Conservation (phyloP, 805 yeast species). For the Yarrowia hollandica region DNA sequence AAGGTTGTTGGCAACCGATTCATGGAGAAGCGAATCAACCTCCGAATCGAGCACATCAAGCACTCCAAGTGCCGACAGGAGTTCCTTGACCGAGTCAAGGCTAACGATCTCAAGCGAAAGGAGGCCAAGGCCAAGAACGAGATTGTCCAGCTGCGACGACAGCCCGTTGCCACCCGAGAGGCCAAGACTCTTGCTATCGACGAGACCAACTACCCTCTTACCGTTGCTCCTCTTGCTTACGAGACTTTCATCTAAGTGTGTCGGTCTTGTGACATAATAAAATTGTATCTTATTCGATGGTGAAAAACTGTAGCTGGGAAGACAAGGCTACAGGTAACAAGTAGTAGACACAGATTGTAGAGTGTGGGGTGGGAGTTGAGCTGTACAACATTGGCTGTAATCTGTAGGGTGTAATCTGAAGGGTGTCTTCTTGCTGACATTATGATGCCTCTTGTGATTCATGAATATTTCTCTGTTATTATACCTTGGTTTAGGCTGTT, state of each 20-base stretch:
- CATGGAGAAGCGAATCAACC: slow-evolving; percentile 97
- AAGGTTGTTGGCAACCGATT: slow-evolving; percentile 99
- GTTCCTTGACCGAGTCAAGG: slow-evolving; percentile 97
- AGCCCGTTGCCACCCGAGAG: slow-evolving; percentile 97
- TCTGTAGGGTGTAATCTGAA: no score
- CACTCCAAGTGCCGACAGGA: slow-evolving; percentile 99
- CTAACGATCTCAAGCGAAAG: slow-evolving; percentile 87
- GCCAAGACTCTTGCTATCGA: slow-evolving; percentile 76
- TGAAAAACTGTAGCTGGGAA: background rate
- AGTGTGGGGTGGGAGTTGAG: no score
- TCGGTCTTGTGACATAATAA: background rate
- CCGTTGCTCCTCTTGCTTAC: slow-evolving; percentile 98
- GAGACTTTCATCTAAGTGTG: slow-evolving; percentile 91
- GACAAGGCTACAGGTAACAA: no score
- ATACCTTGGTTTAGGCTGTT: no score
- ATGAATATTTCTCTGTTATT: no score
- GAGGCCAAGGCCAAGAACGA: slow-evolving; percentile 96
- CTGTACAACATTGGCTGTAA: no score
- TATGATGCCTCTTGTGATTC: no score
- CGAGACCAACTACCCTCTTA: slow-evolving; percentile 83
- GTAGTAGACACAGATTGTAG: no score
- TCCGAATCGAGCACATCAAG: slow-evolving; percentile 98
- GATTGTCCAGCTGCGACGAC: slow-evolving; percentile 92
- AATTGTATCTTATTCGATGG: slow-evolving; percentile 18
- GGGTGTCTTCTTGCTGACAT: no score